Conservation (phyloP, 352 stramenopile genomes). For the Globisporangium ultimum region DNA sequence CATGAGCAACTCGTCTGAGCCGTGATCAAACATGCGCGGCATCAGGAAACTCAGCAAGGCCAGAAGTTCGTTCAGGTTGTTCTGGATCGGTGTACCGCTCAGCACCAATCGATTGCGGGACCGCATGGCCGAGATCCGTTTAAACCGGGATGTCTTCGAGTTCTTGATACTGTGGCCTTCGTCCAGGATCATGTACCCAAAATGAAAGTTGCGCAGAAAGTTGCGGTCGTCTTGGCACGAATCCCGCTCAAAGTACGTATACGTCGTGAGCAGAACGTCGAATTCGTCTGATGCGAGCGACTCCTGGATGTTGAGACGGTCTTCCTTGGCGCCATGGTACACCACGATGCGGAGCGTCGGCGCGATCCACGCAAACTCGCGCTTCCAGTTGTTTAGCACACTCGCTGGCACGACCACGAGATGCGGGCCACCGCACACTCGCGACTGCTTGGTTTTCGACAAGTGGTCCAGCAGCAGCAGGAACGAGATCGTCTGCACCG, state of each 20-base stretch:
- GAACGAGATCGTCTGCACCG: constrained; percentile 83
- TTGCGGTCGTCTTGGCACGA: constrained; percentile 76
- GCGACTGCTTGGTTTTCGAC: constrained; percentile 24
- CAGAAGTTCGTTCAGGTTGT: constrained; percentile 86
- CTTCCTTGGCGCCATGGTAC: constrained; percentile 75
- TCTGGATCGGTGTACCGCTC: constrained; percentile 89
- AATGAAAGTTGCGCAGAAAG: constrained; percentile 73
- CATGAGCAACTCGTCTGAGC: constrained; percentile 70
- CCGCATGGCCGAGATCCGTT: constrained; percentile 78
- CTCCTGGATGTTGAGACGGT: constrained; percentile 55
- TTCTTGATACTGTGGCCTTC: constrained; percentile 94
- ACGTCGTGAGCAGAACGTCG: constrained; percentile 90
- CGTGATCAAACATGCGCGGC: constrained; percentile 88
- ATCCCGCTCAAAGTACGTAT: constrained; percentile 91
- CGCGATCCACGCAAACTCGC: constrained; percentile 92
- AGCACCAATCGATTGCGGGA: constrained; percentile 73
- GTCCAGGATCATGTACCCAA: constrained; percentile 93
- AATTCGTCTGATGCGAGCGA: constrained; percentile 47
- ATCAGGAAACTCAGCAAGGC: constrained; percentile 91
- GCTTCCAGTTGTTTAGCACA: constrained; percentile 91
- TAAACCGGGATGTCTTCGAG: constrained; percentile 86
- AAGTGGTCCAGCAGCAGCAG: constrained; percentile 57
- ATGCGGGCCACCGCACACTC: constrained; percentile 61
- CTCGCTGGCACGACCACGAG: constrained; percentile 92
- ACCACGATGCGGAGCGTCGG: constrained; percentile 85